Evolutionary conservation across 345 rosid species (phyloP).

Genomic region (Gossypium raimondii): DNA sequence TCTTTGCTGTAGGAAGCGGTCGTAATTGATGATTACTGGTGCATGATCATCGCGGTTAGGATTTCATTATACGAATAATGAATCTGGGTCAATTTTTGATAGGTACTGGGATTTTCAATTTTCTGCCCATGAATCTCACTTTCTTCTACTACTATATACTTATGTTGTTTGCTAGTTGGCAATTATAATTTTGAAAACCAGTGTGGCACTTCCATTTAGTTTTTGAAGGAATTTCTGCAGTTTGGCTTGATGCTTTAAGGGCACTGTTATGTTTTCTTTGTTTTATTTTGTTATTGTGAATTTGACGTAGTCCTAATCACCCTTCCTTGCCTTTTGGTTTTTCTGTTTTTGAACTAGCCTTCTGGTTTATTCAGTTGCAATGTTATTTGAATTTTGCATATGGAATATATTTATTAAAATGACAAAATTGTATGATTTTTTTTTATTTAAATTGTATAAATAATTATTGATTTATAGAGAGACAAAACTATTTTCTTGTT

Average conservation of each 20-base stretch:
- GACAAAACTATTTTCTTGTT: too few relatives aligned
- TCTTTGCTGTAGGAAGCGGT: slow-evolving; percentile 41
- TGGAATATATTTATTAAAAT: too few relatives aligned
- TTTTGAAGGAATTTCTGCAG: background rate
- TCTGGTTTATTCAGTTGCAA: too few relatives aligned
- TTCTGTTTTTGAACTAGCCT: too few relatives aligned
- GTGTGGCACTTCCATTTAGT: background rate
- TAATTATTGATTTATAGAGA: too few relatives aligned
- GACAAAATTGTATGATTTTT: too few relatives aligned
- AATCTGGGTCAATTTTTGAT: slow-evolving; percentile 29
- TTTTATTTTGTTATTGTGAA: background rate
- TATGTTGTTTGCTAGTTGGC: slow-evolving; percentile 20
- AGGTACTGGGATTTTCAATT: slow-evolving; percentile 22
- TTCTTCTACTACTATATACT: background rate
- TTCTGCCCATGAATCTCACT: slow-evolving; percentile 22
- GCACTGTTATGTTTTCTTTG: background rate
- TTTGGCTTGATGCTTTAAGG: background rate
- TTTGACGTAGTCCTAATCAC: too few relatives aligned
- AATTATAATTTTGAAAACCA: background rate
- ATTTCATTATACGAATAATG: slow-evolving; percentile 2
- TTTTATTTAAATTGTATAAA: too few relatives aligned
- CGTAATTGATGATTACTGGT: slow-evolving; percentile 19
- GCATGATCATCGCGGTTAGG: slow-evolving; percentile 11
- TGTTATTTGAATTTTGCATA: too few relatives aligned
- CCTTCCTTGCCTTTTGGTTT: too few relatives aligned